Evolutionary conservation across 768 basidiomycete genomes (phyloP).

Genomic region (Lactarius sanguifluus): DNA sequence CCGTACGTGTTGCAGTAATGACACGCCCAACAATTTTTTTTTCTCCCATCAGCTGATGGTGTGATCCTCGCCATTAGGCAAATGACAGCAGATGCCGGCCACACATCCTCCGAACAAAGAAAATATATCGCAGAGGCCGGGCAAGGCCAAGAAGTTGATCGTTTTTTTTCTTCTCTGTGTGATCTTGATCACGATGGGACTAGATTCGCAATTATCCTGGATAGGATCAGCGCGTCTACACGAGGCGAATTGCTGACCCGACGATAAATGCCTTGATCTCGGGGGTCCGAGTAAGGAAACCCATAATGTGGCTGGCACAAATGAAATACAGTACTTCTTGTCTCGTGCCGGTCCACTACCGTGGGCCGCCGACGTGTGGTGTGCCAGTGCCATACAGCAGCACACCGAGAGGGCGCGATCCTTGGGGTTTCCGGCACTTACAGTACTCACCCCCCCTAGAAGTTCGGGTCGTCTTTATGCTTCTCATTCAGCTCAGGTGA

Average conservation of each 20-base stretch:
- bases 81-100: slow-evolving; percentile 6
- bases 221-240: slow-evolving; percentile 20
- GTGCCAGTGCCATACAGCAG: not conserved
- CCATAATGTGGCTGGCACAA: not conserved
- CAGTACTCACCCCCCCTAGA: too few species aligned
- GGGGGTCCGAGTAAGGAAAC: slow-evolving; percentile 6
- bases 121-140: not conserved
- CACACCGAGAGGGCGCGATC: not conserved
- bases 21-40: not conserved
- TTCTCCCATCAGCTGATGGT: not conserved
- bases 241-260: slow-evolving; percentile 17
- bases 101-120: slow-evolving; percentile 5
- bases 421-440: not conserved
- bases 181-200: slow-evolving; percentile 16
- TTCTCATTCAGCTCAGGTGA: slow-evolving; percentile 16
- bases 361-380: slow-evolving; percentile 5
- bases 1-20: not conserved
- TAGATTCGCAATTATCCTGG: slow-evolving; percentile 24
- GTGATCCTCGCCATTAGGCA: not conserved
- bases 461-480: not conserved
- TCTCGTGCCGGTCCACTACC: not conserved
- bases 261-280: slow-evolving; percentile 19
- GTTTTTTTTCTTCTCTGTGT: not conserved
- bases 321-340: not conserved
- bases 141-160: slow-evolving; percentile 1